Evolutionary conservation across 495 filamentous ascomycete genomes (phyloP).

Genomic region (Penicillium herquei): DNA sequence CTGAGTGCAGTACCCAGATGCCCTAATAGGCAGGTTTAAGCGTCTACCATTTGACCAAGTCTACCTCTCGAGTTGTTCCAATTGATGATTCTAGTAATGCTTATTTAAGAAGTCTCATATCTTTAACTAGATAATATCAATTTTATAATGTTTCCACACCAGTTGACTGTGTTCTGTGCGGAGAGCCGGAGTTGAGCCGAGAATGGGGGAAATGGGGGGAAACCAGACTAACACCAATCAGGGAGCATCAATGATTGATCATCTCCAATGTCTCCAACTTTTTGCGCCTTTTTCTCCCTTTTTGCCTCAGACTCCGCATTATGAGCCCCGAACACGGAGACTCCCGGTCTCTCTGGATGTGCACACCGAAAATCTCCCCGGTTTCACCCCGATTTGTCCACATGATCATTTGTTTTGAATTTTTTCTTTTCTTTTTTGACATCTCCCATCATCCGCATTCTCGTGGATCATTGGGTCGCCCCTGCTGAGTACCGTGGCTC

Average conservation of each 20-base stretch:
- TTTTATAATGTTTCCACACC: no score
- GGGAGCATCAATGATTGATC: no score
- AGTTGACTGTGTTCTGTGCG: background rate
- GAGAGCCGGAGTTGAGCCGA: constrained; percentile 19
- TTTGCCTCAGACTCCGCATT: constrained; percentile 13
- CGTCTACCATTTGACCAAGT: background rate
- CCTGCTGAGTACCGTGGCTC: background rate
- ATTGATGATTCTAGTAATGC: no score
- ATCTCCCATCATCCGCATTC: background rate
- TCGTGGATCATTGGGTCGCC: background rate
- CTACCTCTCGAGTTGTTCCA: no score
- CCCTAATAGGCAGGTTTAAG: background rate
- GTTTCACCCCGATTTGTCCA: constrained; percentile 14
- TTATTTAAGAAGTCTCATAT: no score
- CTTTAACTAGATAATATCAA: no score
- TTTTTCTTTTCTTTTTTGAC: background rate
- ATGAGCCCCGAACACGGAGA: constrained; percentile 14
- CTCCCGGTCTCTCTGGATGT: constrained; percentile 1
- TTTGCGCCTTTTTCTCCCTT: background rate
- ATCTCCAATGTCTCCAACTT: constrained; percentile 12
- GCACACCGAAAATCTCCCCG: constrained; percentile 3
- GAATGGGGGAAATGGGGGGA: constrained; percentile 2
- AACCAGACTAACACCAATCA: background rate
- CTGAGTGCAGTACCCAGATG: background rate
- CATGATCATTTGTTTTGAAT: constrained; percentile 3